Percentiles rank a stretch among this genome's conserved stretches.
These are phyloP conservation scores for cucumber (Cucumis sativus) DNA, from an alignment of 306 rosid genomes.

Conservation along the genomic window DNA sequence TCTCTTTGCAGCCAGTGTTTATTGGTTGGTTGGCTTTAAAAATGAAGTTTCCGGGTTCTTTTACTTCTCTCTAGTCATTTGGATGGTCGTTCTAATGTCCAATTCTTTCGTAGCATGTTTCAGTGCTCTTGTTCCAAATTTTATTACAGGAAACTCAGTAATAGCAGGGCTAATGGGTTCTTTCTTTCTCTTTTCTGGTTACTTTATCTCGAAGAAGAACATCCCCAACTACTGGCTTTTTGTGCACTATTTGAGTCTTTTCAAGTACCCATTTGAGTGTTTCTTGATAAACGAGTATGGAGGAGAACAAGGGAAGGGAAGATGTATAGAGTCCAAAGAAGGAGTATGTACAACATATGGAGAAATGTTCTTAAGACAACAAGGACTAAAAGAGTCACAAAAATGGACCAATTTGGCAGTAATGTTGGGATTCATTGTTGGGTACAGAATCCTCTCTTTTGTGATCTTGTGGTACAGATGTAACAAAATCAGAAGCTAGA, in stretches of 20 bases:
- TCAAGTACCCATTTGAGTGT: slow-evolving; percentile 97
- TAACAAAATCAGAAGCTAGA: slow-evolving; percentile 41
- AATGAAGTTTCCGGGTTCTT: slow-evolving; percentile 22
- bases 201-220: slow-evolving; percentile 70
- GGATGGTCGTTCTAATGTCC: slow-evolving; percentile 54
- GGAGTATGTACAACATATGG: slow-evolving; percentile 53
- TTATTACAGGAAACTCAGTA: slow-evolving; percentile 78
- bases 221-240: slow-evolving; percentile 85
- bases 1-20: slow-evolving; percentile 31
- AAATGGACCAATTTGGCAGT: slow-evolving; percentile 77
- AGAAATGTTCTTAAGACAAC: slow-evolving; percentile 51
- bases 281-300: slow-evolving; percentile 91
- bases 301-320: slow-evolving; percentile 45
- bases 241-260: slow-evolving; percentile 76
- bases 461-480: slow-evolving; percentile 75
- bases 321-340: slow-evolving; percentile 43
- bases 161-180: slow-evolving; percentile 93
- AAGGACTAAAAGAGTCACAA: slow-evolving; percentile 55
- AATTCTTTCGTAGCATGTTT: slow-evolving; percentile 87
- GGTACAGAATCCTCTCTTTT: slow-evolving; percentile 68
- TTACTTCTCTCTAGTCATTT: slow-evolving; percentile 41
- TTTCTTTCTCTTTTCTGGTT: slow-evolving; percentile 91
- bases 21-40: slow-evolving; percentile 35
- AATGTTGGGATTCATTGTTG: slow-evolving; percentile 73
- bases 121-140: slow-evolving; percentile 87